These are phyloP conservation scores for Coniochaeta sp. DNA, from an alignment of 2,329 filamentous ascomycete species.

Conservation along the genomic window DNA sequence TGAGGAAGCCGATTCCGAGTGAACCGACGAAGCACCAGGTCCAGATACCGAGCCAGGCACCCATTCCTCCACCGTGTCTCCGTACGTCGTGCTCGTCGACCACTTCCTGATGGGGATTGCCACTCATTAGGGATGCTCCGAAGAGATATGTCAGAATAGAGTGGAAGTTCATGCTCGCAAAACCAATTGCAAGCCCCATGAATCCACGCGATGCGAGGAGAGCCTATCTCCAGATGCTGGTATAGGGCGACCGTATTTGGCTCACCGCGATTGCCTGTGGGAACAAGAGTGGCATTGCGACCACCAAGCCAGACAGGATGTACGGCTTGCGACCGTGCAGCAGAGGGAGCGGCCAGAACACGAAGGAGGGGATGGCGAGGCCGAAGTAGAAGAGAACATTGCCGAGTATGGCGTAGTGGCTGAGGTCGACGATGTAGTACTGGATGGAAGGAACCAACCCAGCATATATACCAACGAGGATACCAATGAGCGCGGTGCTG, in stretches of 20 bases:
- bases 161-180: slow-evolving; percentile 72
- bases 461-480: slow-evolving; percentile 68
- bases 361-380: slow-evolving; percentile 60
- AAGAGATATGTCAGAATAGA: slow-evolving; percentile 68
- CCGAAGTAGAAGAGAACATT: slow-evolving; percentile 69
- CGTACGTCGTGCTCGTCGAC: slow-evolving; percentile 62
- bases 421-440: slow-evolving; percentile 64
- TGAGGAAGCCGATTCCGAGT: slow-evolving; percentile 62
- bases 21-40: slow-evolving; percentile 71
- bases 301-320: slow-evolving; percentile 58
- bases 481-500: slow-evolving; percentile 64
- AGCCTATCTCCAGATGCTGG: slow-evolving; percentile 48
- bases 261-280: slow-evolving; percentile 65
- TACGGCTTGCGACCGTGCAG: slow-evolving; percentile 74
- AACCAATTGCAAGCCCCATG: slow-evolving; percentile 64
- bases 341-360: slow-evolving; percentile 68
- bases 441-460: slow-evolving; percentile 75
- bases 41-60: slow-evolving; percentile 73
- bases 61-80: slow-evolving; percentile 70
- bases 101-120: slow-evolving; percentile 65
- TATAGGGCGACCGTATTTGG: slow-evolving; percentile 46
- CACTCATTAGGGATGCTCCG: slow-evolving; percentile 67
- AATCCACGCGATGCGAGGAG: slow-evolving; percentile 57
- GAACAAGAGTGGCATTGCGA: slow-evolving; percentile 68
- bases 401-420: slow-evolving; percentile 62